These are phyloP conservation scores for Vitis rotundifolia DNA, from an alignment of 164 flowering plant species.

Conservation along the genomic window DNA sequence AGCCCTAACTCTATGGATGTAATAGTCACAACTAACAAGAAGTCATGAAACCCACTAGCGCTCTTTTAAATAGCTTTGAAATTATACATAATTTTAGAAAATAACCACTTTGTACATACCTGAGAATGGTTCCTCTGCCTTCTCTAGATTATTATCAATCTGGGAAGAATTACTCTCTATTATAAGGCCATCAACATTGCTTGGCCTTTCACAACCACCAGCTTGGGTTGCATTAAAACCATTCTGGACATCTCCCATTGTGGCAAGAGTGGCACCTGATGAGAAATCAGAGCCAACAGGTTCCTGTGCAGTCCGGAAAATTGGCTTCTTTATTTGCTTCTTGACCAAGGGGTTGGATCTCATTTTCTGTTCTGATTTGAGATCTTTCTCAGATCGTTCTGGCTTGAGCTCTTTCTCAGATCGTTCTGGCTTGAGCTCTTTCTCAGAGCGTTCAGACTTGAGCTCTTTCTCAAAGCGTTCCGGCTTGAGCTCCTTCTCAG, in stretches of 20 bases:
- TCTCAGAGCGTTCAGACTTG: slow-evolving; percentile 45
- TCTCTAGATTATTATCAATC: slow-evolving; percentile 54
- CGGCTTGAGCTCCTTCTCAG: slow-evolving; percentile 42
- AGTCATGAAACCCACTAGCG: not conserved
- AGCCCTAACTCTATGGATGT: no score
- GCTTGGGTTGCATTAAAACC: slow-evolving; percentile 32
- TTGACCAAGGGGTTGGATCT: slow-evolving; percentile 37
- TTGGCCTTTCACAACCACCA: slow-evolving; percentile 45
- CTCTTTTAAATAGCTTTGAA: not conserved
- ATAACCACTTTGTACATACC: slow-evolving; percentile 36
- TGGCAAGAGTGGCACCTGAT: slow-evolving; percentile 80
- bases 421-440: slow-evolving; percentile 34
- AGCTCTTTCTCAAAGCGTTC: slow-evolving; percentile 54
- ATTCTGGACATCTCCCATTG: slow-evolving; percentile 47
- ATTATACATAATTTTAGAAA: not conserved
- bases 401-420: slow-evolving; percentile 44
- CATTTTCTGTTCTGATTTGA: slow-evolving; percentile 49
- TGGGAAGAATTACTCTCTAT: slow-evolving; percentile 49
- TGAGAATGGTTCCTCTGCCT: slow-evolving; percentile 59
- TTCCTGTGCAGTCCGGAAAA: slow-evolving; percentile 49
- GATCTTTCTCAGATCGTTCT: slow-evolving; percentile 52
- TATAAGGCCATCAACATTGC: slow-evolving; percentile 35
- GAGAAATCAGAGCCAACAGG: slow-evolving; percentile 84
- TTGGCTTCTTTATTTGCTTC: slow-evolving; percentile 56
- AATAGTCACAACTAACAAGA: not conserved